Evolutionary conservation across 2,329 filamentous ascomycete species (phyloP).

Genomic region (Fusarium oligoseptatum): DNA sequence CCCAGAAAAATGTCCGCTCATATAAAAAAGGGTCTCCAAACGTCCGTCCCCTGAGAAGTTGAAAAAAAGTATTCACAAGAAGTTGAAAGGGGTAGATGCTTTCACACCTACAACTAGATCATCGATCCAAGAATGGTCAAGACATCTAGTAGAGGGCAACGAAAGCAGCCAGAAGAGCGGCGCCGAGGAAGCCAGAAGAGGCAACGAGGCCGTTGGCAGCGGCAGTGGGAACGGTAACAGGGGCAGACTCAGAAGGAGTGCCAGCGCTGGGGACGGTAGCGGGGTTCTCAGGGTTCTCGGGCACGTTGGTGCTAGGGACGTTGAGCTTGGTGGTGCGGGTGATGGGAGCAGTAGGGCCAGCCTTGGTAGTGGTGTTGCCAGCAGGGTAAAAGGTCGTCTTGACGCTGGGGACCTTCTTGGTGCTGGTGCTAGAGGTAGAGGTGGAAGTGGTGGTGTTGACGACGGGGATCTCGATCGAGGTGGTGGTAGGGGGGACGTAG

Average conservation of each 20-base stretch:
- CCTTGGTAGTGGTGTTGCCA: slow-evolving; percentile 43
- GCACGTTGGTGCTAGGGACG: slow-evolving; percentile 33
- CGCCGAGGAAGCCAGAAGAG: slow-evolving; percentile 57
- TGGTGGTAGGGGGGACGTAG: slow-evolving; percentile 50
- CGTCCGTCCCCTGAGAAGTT: slow-evolving; percentile 48
- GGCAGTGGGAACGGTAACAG: slow-evolving; percentile 41
- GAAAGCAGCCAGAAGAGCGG: slow-evolving; percentile 56
- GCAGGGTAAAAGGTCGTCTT: slow-evolving; percentile 45
- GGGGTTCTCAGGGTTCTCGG: slow-evolving; percentile 19
- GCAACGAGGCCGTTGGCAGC: slow-evolving; percentile 54
- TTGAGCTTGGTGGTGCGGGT: slow-evolving; percentile 36
- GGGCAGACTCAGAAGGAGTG: slow-evolving; percentile 31
- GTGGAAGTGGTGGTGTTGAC: slow-evolving; percentile 46
- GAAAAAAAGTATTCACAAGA: slow-evolving; percentile 42
- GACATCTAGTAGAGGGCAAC: slow-evolving; percentile 53
- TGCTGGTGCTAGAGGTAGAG: slow-evolving; percentile 43
- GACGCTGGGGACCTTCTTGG: slow-evolving; percentile 38
- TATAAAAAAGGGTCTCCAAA: slow-evolving; percentile 43
- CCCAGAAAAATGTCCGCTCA: slow-evolving; percentile 30
- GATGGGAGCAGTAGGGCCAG: slow-evolving; percentile 42
- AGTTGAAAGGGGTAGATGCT: slow-evolving; percentile 19
- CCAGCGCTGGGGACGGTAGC: slow-evolving; percentile 18
- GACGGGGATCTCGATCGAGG: slow-evolving; percentile 36
- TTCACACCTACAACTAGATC: slow-evolving; percentile 5
- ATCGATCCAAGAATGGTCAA: slow-evolving; percentile 6